phyloP scores from a whole-genome alignment of 1,139 yeast species.

The Pichia sp. region DNA sequence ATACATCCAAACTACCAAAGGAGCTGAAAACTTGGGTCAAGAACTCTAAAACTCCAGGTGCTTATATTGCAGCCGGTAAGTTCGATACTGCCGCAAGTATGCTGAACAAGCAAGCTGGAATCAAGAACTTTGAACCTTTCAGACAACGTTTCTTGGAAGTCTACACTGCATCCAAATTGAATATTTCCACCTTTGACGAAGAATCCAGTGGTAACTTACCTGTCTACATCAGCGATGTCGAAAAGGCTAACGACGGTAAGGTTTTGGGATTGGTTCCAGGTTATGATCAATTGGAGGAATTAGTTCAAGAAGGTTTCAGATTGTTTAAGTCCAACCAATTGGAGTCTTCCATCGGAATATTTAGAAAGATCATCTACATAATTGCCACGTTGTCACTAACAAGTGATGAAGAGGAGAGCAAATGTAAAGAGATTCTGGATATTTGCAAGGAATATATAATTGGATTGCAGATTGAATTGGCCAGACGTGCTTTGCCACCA shows the following conservation, averaged over 20 bases:
- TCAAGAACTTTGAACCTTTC: slow-evolving; percentile 81
- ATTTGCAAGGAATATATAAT: slow-evolving; percentile 86
- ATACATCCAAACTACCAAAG: slow-evolving; percentile 39
- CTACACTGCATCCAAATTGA: slow-evolving; percentile 73
- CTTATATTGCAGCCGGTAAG: slow-evolving; percentile 93
- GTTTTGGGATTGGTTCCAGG: slow-evolving; percentile 72
- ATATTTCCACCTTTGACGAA: slow-evolving; percentile 58
- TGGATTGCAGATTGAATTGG: slow-evolving; percentile 85
- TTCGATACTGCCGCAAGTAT: slow-evolving; percentile 94
- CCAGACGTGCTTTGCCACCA: slow-evolving; percentile 74
- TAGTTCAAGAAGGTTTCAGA: slow-evolving; percentile 72
- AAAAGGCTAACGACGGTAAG: slow-evolving; percentile 43
- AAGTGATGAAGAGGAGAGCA: slow-evolving; percentile 68
- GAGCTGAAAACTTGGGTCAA: slow-evolving; percentile 83
- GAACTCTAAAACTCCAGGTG: slow-evolving; percentile 87
- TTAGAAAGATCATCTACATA: slow-evolving; percentile 76
- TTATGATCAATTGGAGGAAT: slow-evolving; percentile 58
- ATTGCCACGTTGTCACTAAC: slow-evolving; percentile 69
- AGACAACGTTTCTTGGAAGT: slow-evolving; percentile 78
- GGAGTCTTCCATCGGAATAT: slow-evolving; percentile 70
- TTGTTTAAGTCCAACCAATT: slow-evolving; percentile 79
- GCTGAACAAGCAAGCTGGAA: slow-evolving; percentile 84
- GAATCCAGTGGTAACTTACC: slow-evolving; percentile 61
- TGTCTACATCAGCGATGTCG: slow-evolving; percentile 66
- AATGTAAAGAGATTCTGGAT: slow-evolving; percentile 65